These are phyloP conservation scores for Albatrellus ellisii DNA, from an alignment of 768 basidiomycete genomes.

Conservation along the genomic window DNA sequence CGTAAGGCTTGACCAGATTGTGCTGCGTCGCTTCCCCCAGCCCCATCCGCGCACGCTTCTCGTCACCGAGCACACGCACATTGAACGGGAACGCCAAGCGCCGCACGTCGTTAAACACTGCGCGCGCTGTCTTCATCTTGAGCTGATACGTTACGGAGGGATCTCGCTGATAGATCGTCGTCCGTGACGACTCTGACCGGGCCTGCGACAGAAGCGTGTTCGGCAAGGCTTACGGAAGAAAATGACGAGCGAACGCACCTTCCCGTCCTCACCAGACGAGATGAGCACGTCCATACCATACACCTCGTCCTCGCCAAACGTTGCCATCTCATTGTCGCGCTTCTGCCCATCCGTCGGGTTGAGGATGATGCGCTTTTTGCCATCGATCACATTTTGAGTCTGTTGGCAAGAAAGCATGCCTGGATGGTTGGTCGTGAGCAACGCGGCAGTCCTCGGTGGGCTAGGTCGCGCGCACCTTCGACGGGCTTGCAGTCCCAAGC, in stretches of 20 bases:
- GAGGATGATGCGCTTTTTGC: conserved; percentile 89
- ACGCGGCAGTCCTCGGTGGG: no score
- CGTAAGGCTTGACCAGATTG: conserved; percentile 86
- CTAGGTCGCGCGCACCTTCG: conserved; percentile 68
- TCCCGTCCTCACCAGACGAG: conserved; percentile 81
- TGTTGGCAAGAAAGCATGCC: conserved; percentile 96
- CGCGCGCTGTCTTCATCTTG: conserved; percentile 95
- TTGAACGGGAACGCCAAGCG: conserved; percentile 98
- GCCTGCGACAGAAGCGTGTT: conserved; percentile 36
- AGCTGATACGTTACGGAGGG: conserved; percentile 82
- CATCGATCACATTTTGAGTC: conserved; percentile 88
- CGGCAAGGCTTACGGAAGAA: background rate
- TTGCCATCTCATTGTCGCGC: conserved; percentile 71
- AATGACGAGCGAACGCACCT: conserved; percentile 33
- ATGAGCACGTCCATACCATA: conserved; percentile 91
- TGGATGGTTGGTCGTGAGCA: no score
- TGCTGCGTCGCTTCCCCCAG: conserved; percentile 95
- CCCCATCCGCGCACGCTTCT: conserved; percentile 91
- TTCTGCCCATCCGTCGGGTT: conserved; percentile 81
- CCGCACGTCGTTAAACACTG: conserved; percentile 95
- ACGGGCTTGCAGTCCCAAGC: conserved; percentile 84
- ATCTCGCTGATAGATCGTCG: conserved; percentile 88
- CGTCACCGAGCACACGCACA: conserved; percentile 85
- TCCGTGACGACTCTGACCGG: conserved; percentile 77
- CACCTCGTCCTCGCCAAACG: conserved; percentile 88